Percentiles rank a stretch among this genome's conserved stretches.
Evolutionary conservation across 2,329 filamentous ascomycete genomes (phyloP).

Genomic region (Gnomoniopsis smithogilvyi): DNA sequence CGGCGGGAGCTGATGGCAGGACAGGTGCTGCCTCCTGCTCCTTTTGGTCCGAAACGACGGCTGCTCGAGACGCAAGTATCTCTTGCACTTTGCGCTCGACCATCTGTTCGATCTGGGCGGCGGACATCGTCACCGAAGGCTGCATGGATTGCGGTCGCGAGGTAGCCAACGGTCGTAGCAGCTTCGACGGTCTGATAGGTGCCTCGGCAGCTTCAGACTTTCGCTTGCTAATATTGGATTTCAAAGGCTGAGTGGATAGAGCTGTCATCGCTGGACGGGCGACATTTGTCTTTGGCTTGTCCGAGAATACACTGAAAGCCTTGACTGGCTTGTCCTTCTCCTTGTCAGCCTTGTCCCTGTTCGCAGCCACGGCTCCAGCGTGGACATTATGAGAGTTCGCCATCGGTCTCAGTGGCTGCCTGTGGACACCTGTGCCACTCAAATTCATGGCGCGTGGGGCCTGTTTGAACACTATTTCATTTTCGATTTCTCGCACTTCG

Average conservation of each 20-base stretch:
- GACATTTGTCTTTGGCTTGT: slow-evolving; percentile 54
- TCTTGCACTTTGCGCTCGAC: slow-evolving; percentile 90
- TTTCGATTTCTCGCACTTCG: slow-evolving; percentile 92
- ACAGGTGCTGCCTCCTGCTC: slow-evolving; percentile 29
- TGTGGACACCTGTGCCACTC: slow-evolving; percentile 41
- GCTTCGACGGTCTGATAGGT: slow-evolving; percentile 45
- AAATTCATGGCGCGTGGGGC: slow-evolving; percentile 53
- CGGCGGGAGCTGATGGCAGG: slow-evolving; percentile 22
- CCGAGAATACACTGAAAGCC: slow-evolving; percentile 82
- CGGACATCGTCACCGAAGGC: slow-evolving; percentile 51
- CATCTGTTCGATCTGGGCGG: slow-evolving; percentile 81
- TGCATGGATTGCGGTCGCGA: slow-evolving; percentile 24
- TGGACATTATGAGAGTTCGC: slow-evolving; percentile 73
- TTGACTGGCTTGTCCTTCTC: slow-evolving; percentile 71
- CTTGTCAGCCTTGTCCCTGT: slow-evolving; percentile 44
- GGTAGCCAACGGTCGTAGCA: slow-evolving; percentile 33
- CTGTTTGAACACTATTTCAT: slow-evolving; percentile 85
- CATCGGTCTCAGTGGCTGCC: slow-evolving; percentile 78
- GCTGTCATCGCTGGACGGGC: slow-evolving; percentile 31
- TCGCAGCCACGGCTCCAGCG: slow-evolving; percentile 48
- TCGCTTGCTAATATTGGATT: slow-evolving; percentile 23
- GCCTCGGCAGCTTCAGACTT: slow-evolving; percentile 37
- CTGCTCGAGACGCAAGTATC: slow-evolving; percentile 73
- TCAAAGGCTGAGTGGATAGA: slow-evolving; percentile 2
- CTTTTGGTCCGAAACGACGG: slow-evolving; percentile 35